phyloP scores from a whole-genome alignment of 2,329 filamentous ascomycete species.

The Aspergillus felis region DNA sequence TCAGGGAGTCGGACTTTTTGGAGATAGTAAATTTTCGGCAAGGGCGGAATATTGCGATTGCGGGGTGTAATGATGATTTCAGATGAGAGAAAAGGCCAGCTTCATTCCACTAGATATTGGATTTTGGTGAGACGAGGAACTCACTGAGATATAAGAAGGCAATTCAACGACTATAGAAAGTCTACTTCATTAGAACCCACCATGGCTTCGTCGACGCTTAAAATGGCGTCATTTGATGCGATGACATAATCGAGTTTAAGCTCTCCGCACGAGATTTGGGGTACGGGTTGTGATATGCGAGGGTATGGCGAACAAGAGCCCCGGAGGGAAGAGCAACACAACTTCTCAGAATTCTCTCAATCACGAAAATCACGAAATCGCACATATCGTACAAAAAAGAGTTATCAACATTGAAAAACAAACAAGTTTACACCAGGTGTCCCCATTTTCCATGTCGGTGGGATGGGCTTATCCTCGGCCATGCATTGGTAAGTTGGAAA shows the following conservation, averaged over 20 bases:
- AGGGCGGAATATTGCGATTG: background rate
- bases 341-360: background rate
- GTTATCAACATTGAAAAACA: conserved; percentile 11
- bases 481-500: conserved; percentile 3
- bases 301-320: background rate
- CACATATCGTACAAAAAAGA: conserved; percentile 20
- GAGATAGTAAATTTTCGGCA: conserved; percentile 1
- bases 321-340: background rate
- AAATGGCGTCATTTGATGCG: conserved; percentile 9
- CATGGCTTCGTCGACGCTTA: background rate
- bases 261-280: background rate
- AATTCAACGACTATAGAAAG: background rate
- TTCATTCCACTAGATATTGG: background rate
- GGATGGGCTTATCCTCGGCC: conserved; percentile 1
- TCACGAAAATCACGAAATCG: background rate
- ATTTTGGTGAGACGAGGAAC: background rate
- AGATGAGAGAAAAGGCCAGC: conserved; percentile 2
- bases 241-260: conserved; percentile 7
- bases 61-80: background rate
- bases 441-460: conserved; percentile 10
- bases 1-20: background rate
- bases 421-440: background rate
- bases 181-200: background rate
- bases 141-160: background rate
- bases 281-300: background rate